phyloP scores from a whole-genome alignment of 352 stramenopile species.

The Phytophthora pisi region DNA sequence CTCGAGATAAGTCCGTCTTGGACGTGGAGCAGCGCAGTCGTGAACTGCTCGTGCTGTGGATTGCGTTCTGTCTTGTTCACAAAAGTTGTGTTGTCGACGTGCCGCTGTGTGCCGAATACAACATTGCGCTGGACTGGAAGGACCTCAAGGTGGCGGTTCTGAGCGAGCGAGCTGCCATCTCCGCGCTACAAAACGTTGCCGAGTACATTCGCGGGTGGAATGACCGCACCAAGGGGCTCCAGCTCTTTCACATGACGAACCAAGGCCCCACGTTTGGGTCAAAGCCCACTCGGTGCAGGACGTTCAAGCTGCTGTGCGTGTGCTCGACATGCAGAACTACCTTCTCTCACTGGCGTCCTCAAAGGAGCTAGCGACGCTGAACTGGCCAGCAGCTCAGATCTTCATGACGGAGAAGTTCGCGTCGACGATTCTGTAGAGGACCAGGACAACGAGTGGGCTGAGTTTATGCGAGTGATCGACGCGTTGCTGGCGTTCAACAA shows the following conservation, averaged over 20 bases:
- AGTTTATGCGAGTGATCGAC: conserved; percentile 36
- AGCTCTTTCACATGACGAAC: conserved; percentile 52
- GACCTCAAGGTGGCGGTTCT: conserved; percentile 47
- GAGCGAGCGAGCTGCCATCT: conserved; percentile 32
- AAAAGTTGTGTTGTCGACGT: conserved; percentile 18
- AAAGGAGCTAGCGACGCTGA: conserved; percentile 19
- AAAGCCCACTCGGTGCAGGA: conserved; percentile 5
- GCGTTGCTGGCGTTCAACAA: conserved; percentile 41
- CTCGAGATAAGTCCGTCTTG: conserved; percentile 18
- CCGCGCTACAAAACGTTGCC: conserved; percentile 36
- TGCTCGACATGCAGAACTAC: conserved; percentile 1
- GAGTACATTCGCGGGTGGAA: conserved; percentile 50
- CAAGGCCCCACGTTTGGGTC: conserved; percentile 40
- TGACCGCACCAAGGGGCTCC: not conserved
- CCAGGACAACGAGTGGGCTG: not conserved
- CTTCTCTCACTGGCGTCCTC: not conserved
- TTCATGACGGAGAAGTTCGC: conserved; percentile 51
- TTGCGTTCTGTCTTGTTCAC: conserved; percentile 50
- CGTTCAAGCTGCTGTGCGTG: not conserved
- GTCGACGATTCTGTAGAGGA: conserved; percentile 13
- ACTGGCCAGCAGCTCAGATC: conserved; percentile 28
- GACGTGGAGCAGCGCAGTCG: conserved; percentile 48
- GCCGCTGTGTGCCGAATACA: conserved; percentile 32
- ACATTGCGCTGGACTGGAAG: conserved; percentile 47
- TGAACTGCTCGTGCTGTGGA: conserved; percentile 48